Evolutionary conservation across 345 rosid genomes (phyloP), one percentile per base, ranked within the genome.

Genomic region (Citrus unshiu): DNA sequence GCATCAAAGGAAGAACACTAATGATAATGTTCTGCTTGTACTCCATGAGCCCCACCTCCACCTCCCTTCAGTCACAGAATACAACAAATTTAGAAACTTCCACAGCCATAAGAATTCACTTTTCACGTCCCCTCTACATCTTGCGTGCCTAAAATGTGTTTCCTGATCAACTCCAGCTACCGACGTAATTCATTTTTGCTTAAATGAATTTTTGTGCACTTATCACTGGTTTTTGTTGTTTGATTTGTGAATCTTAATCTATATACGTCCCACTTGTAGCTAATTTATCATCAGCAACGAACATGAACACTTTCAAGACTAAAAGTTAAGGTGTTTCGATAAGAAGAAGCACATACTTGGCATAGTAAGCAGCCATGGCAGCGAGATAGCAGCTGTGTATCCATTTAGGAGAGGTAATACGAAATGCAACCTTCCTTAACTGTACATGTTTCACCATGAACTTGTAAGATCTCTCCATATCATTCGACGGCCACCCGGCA

Each of bases 391-490:
- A 78, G 79, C 83, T 69, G 75, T 95, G 99, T 18, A 95, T 91
- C 99, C 99, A 95, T 87, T 80, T 90, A 1, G 99, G 99, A 76
- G 93, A 96, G 56, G 99, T 96, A 63, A 92, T 76, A 76, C 91
- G 98, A 78, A 96, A 96, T 76, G 97, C 97, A 71, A 96, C 93
- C 78, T 93, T 96, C 99, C 97, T 93, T 25, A 96, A 81, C 79
- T 93, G 97, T 25, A 90, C 95, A 89, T 96, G 98, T 84, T 94
- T 96, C 79, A 94, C 93, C 99, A 96, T 93, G 85, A 96, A 96
- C 80, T 96, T 96, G 86, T 96, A 94, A 61, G 91, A 89, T 65
- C 91, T 86, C 83, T 96, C 98, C 98, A 96, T 90, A 58, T 92
- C 89, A 71, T 96, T 96, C 83, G 94, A 75, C 43, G 99, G 98